These are phyloP conservation scores for Gentiana dahurica DNA, from an alignment of 257 asterid genomes.

Conservation along the genomic window DNA sequence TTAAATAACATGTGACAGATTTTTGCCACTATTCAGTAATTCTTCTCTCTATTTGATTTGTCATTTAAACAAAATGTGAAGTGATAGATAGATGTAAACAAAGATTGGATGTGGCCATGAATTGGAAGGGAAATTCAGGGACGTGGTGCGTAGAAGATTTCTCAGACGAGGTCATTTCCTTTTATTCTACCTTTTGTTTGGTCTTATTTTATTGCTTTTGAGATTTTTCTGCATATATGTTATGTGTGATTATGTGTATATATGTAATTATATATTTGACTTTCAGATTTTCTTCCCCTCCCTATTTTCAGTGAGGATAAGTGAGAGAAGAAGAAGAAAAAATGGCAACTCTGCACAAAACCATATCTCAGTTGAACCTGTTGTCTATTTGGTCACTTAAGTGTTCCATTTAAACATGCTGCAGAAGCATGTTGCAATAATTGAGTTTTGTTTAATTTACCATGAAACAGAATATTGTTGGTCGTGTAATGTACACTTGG, in stretches of 20 bases:
- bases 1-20: no score
- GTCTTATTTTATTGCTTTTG: constrained; percentile 5
- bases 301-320: constrained; percentile 47
- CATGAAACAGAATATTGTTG: neutral
- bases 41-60: no score
- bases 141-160: constrained; percentile 75
- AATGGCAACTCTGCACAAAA: constrained; percentile 21
- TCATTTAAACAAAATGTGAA: no score
- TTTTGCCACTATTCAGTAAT: no score
- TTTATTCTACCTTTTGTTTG: neutral
- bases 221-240: neutral
- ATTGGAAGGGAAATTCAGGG: constrained; percentile 34
- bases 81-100: no score
- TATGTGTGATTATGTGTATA: neutral
- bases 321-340: constrained; percentile 43
- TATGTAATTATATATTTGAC: no score
- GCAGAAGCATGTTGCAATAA: neutral
- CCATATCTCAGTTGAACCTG: constrained; percentile 39
- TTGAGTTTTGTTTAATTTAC: neutral
- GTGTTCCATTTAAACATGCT: no score
- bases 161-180: constrained; percentile 66
- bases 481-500: neutral
- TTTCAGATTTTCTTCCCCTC: constrained; percentile 3
- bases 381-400: neutral
- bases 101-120: constrained; percentile 4